phyloP scores from a whole-genome alignment of 305 asterid species.

The Solanum hybrid region DNA sequence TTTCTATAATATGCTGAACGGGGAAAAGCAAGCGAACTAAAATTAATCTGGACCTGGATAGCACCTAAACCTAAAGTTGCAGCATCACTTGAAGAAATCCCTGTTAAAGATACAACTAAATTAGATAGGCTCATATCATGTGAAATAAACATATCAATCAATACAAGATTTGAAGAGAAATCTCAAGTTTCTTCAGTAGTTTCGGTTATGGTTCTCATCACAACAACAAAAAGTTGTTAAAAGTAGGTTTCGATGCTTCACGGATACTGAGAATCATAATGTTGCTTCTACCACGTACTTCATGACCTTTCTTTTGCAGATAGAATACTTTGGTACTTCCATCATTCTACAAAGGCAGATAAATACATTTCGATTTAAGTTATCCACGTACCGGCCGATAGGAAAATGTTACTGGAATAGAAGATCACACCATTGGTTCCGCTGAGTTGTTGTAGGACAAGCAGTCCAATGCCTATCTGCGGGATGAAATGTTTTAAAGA shows the following conservation, averaged over 20 bases:
- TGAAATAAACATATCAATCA: background rate
- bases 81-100: slow-evolving; percentile 69
- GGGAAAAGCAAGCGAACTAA: background rate
- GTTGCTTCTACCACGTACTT: background rate
- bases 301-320: background rate
- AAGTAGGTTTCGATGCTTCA: background rate
- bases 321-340: background rate
- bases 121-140: background rate
- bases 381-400: slow-evolving; percentile 61
- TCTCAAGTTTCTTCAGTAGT: background rate
- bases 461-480: slow-evolving; percentile 79
- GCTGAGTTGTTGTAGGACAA: slow-evolving; percentile 64
- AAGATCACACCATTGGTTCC: slow-evolving; percentile 85
- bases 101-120: slow-evolving; percentile 26
- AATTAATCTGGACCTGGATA: slow-evolving; percentile 46
- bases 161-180: background rate
- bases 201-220: background rate
- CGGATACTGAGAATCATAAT: background rate
- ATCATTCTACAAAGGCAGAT: background rate
- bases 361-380: background rate
- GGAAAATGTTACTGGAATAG: slow-evolving; percentile 74
- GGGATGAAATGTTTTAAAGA: slow-evolving; percentile 6
- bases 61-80: slow-evolving; percentile 81
- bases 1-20: background rate
- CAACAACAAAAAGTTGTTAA: background rate